Evolutionary conservation across 768 basidiomycete genomes (phyloP), one percentile per base, ranked within the genome.

Genomic region (Xerocomellus intermedius): DNA sequence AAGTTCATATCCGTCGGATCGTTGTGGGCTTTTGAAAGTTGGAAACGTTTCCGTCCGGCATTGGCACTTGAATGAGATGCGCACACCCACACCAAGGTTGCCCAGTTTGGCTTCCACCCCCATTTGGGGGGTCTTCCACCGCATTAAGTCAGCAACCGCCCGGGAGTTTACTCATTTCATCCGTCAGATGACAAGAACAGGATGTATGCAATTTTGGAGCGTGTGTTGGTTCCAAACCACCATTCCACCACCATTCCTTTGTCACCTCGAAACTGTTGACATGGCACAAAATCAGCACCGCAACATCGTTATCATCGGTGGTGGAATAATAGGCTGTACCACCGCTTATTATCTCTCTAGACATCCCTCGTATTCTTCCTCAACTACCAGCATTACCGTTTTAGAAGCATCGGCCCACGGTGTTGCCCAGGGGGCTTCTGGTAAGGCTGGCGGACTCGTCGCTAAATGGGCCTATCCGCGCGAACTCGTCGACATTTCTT

Each of bases 381-480:
- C 71, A 10, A 69, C 66, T 5, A 74, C 75, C 12, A 76, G 69
- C 26, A 73, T 89, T 41, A 87, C 83, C 16, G 73, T 92, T 8
- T 69, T 96, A 50, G 84, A 94, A 61, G 87, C 91, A 50, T 90
- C 87, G 0, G 74, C 67, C 7, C 65, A 79, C 43, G 84, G 83
- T 7, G 77, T 83, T 19, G 92, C 91, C 0, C 87, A 89, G 56
- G 92, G 89, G 0, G 87, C 89, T 0, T 89, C 86, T 0, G 91
- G 91, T 17, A 94, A 93, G 66, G 88, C 91, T 0, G 91, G 90
- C 5, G 91, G 90, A 0, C 81, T 96, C 13, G 79, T 95, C 19
- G 91, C 93, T 0, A 83, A 86, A 71, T 86, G 93, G 92, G 94
- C 91, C 47, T 87, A 86, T 63, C 85, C 86, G 0, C 80, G 79